Base-by-base conservation (phyloP, 2,329 filamentous ascomycete genomes). In the Exophiala sideris region DNA sequence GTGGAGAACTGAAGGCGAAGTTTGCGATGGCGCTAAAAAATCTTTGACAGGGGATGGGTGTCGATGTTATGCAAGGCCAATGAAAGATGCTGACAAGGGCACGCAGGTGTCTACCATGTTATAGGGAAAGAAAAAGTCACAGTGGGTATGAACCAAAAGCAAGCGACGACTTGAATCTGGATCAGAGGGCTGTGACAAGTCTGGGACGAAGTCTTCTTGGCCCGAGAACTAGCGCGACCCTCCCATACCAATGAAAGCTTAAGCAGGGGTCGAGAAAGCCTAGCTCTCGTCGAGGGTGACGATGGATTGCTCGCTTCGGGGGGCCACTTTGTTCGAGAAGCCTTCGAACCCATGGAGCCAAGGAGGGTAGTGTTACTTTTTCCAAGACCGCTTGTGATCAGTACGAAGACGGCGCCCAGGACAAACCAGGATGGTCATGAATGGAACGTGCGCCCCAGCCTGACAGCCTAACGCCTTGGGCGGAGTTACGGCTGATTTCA, bases 261-360 rank as follows among this genome's bases (percentile, higher is more conserved):
- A 18, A 3, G 39, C 33, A 32, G 16, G 46, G 46, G 45, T 54
- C 51, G 51, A 40, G 29, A 5, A 3, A n/a, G 14, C 51, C 45
- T 54, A 54, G 46, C 35, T 45, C 32, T 45, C 29, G 16, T 3
- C 8, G 21, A 29, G 21, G 2, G 21, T n/a, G 11, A 16, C 16
- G 48, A 21, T 39, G 39, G 40, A 18, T 38, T 12, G 24, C 21
- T 58, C 52, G 56, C 48, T 45, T 52, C 20, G 12, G 16, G 45
- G 48, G 29, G 21, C 55, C 51, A 29, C 34, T 48, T 51, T 41
- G 47, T 58, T 58, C 56, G 56, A 58, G 56, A 58, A 58, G 48
- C 48, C 35, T 44, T 44, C 1, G 29, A 12, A 34, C 29, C 47
- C 48, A 48, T 14, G 42, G 20, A 39, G 54, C 54, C 49, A 52